phyloP scores from a whole-genome alignment of 345 rosid species.

The Brassica cretica region DNA sequence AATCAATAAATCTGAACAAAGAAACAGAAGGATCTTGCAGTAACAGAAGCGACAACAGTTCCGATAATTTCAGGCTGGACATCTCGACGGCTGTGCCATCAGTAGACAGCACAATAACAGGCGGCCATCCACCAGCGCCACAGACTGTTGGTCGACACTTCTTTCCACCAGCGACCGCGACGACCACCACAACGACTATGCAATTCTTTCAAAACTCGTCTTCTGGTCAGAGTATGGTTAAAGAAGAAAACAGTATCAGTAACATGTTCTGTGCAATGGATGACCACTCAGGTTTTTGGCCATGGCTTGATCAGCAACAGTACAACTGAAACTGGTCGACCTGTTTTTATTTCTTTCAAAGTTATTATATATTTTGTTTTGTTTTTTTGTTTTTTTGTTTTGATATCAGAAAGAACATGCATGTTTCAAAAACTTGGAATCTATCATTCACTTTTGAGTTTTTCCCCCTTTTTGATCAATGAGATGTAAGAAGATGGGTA shows the following conservation, averaged over 20 bases:
- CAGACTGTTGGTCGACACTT: constrained; percentile 54
- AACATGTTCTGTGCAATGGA: constrained; percentile 91
- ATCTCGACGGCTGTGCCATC: constrained; percentile 67
- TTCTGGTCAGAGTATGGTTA: constrained; percentile 60
- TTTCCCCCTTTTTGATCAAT: not conserved
- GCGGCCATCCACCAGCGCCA: constrained; percentile 37
- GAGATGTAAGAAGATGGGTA: constrained; percentile 17
- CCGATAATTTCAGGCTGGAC: constrained; percentile 80
- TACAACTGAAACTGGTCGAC: constrained; percentile 50
- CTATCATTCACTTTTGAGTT: constrained; percentile 26
- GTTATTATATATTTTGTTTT: not conserved
- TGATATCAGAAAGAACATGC: constrained; percentile 30
- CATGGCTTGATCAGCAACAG: constrained; percentile 90
- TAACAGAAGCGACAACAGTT: constrained; percentile 90
- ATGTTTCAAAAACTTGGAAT: constrained; percentile 25
- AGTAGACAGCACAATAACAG: constrained; percentile 68
- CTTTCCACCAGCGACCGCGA: constrained; percentile 48
- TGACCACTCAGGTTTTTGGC: constrained; percentile 92
- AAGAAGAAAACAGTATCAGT: constrained; percentile 76
- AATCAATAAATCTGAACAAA: constrained; percentile 86
- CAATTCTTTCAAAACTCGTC: constrained; percentile 58
- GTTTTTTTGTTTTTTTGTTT: constrained; percentile 31
- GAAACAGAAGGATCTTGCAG: constrained; percentile 94
- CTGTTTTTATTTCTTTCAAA: not conserved
- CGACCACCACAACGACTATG: constrained; percentile 40